A percentile compares a stretch with the other conserved stretches of the same genome.
These are phyloP conservation scores for Limnanthes douglasii DNA, from an alignment of 345 rosid genomes.

Conservation along the genomic window DNA sequence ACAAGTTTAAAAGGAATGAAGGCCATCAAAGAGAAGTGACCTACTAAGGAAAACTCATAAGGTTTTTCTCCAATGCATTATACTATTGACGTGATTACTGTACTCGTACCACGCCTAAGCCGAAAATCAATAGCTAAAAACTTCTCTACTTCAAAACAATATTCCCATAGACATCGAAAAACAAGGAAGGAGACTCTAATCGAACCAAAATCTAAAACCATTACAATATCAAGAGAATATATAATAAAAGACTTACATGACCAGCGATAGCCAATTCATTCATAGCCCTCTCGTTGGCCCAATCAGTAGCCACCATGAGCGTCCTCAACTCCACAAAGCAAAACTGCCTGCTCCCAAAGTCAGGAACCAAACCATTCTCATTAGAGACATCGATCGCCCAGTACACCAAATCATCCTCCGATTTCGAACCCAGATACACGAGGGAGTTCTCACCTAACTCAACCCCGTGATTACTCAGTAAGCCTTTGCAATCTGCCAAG, in stretches of 20 bases:
- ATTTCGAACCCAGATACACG: slow-evolving; percentile 63
- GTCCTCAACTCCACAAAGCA: slow-evolving; percentile 88
- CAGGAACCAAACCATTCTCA: slow-evolving; percentile 25
- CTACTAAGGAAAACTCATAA: too few species aligned
- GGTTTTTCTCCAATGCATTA: too few species aligned
- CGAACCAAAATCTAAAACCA: not conserved
- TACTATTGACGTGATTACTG: too few species aligned
- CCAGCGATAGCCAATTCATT: slow-evolving; percentile 90
- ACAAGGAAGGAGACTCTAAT: not conserved
- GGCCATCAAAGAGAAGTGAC: too few species aligned
- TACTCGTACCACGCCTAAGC: too few species aligned
- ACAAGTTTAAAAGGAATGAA: not conserved
- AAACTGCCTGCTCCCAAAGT: slow-evolving; percentile 20
- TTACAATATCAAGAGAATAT: not conserved
- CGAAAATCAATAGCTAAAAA: not conserved
- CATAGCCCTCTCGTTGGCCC: slow-evolving; percentile 67
- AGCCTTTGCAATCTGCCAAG: slow-evolving; percentile 37
- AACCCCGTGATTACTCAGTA: slow-evolving; percentile 26
- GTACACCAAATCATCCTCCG: slow-evolving; percentile 44
- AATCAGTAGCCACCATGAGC: slow-evolving; percentile 88
- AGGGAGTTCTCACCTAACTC: slow-evolving; percentile 40
- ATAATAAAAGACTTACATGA: slow-evolving; percentile 58
- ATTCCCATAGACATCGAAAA: too few species aligned
- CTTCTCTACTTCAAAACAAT: not conserved
- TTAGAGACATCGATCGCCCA: slow-evolving; percentile 71